Percentiles rank a stretch among this genome's conserved stretches.
Conservation (phyloP, 2,329 filamentous ascomycete genomes). For the Fusarium torreyae region DNA sequence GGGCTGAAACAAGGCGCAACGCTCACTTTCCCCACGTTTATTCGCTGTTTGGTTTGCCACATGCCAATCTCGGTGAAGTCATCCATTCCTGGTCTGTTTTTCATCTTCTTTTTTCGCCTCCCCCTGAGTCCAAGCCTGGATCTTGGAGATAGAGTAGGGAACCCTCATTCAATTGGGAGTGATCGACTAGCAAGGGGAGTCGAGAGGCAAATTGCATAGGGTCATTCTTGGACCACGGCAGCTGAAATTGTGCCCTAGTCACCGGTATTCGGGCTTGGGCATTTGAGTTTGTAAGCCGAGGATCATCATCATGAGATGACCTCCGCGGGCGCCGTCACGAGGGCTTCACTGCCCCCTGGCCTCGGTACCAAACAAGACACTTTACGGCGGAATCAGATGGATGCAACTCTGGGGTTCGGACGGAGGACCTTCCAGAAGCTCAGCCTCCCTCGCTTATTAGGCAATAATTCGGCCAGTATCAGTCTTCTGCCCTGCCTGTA, state of each 20-base stretch:
- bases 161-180: not conserved
- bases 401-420: slow-evolving; percentile 8
- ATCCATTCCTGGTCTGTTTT: slow-evolving; percentile 29
- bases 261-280: not conserved
- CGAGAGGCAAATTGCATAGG: slow-evolving; percentile 19
- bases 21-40: slow-evolving; percentile 14
- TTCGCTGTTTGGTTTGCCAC: slow-evolving; percentile 41
- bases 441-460: slow-evolving; percentile 29
- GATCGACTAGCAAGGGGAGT: slow-evolving; percentile 2
- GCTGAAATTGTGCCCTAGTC: not conserved
- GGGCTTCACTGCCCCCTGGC: slow-evolving; percentile 9
- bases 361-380: not conserved
- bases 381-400: not conserved
- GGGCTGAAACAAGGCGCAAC: slow-evolving; percentile 29
- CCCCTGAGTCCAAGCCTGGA: slow-evolving; percentile 28
- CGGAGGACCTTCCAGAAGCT: slow-evolving; percentile 26
- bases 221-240: not conserved
- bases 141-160: slow-evolving; percentile 3
- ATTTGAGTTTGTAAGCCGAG: not conserved
- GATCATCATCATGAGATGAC: slow-evolving; percentile 16
- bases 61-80: slow-evolving; percentile 44
- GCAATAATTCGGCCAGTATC: slow-evolving; percentile 5
- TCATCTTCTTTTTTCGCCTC: slow-evolving; percentile 36
- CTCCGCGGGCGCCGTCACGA: slow-evolving; percentile 17
- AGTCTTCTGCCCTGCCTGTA: not conserved